These are phyloP conservation scores for Rutstroemia sp. DNA, from an alignment of 2,329 filamentous ascomycete species.

Conservation along the genomic window DNA sequence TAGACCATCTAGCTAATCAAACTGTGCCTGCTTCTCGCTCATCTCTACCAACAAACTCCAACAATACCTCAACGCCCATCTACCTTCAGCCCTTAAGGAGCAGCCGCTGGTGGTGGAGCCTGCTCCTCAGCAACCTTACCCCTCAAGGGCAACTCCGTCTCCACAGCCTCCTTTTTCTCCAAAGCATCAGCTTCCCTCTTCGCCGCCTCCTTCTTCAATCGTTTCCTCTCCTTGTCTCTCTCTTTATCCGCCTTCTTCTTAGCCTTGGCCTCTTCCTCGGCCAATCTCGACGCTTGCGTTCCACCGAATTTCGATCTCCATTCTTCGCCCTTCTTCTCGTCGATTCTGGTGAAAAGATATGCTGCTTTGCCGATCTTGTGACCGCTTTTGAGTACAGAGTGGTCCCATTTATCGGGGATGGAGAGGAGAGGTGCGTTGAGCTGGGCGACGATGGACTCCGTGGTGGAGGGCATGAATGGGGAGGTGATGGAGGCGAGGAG, in stretches of 20 bases:
- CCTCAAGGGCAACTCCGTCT: constrained; percentile 22
- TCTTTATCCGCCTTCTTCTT: constrained; percentile 31
- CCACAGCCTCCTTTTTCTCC: constrained; percentile 20
- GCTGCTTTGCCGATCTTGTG: constrained; percentile 76
- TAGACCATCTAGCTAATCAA: too few species aligned
- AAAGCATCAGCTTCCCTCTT: constrained; percentile 26
- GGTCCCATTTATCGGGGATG: constrained; percentile 62
- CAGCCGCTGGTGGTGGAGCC: constrained; percentile 27
- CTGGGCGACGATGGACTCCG: constrained; percentile 69
- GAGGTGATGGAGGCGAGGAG: constrained; percentile 71
- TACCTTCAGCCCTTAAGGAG: constrained; percentile 15
- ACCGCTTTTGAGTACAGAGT: constrained; percentile 56
- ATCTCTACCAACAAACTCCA: constrained; percentile 13
- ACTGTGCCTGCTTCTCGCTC: too few species aligned
- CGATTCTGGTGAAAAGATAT: constrained; percentile 77
- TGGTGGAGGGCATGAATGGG: constrained; percentile 80
- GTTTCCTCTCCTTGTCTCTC: constrained; percentile 37
- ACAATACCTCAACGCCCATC: constrained; percentile 9
- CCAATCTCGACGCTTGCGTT: constrained; percentile 56
- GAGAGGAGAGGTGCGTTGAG: constrained; percentile 49
- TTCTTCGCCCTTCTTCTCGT: constrained; percentile 71
- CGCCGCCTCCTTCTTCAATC: constrained; percentile 35
- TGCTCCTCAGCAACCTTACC: constrained; percentile 27
- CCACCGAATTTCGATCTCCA: constrained; percentile 74
- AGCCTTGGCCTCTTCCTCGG: constrained; percentile 56